Base-by-base conservation (phyloP, 1,284 basidiomycete genomes). In the Amylostereum chailletii region DNA sequence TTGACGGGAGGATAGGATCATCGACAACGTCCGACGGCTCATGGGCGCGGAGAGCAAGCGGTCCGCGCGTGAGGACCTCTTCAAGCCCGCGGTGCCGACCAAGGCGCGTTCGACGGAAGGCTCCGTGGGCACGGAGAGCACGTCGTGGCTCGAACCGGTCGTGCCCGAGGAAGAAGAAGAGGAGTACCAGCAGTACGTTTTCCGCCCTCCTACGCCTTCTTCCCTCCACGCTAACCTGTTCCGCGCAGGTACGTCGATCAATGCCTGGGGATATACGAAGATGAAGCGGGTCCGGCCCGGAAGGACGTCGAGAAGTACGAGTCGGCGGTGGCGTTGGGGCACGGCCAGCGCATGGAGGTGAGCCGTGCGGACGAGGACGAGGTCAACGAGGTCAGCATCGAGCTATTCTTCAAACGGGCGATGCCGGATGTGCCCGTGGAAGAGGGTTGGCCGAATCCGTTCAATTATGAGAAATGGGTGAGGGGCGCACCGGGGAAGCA, bases 181-280 rank as follows among this genome's bases (percentile, higher is more conserved):
- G 2, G 91, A 95, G 61, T 96, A 96, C 65, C 80, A 86, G 57
- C 84, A 84, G 82, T 86, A 53, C 36, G 72, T 67, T 4, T 47
- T 34, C 45, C 45, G 33, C 36, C 40, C 11, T 46, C 45, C 32
- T 44, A 52, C n/a, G 41, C 32, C 29, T 45, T 27, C 33, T 29
- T 9, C 45, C 2, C 32, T 30, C 53, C 9, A 31, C 40, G 32
- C 30, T 48, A 29, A 27, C 37, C 47, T 47, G 38, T 32, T 34
- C 39, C 31, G 34, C n/a, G 5, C 49, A 86, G 83, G 38, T 86
- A 87, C 58, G 82, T 88, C 57, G 81, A 85, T 56, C 83, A 87
- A 58, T 81, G 76, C 53, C 75, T 81, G 49, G 80, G 82, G 43
- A 70, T 86, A 10, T 64, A 81, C 37, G 76, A 81, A 51, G n/a